Evolutionary conservation across 75 land plant species (phyloP).

Genomic region (Picea sitchensis): DNA sequence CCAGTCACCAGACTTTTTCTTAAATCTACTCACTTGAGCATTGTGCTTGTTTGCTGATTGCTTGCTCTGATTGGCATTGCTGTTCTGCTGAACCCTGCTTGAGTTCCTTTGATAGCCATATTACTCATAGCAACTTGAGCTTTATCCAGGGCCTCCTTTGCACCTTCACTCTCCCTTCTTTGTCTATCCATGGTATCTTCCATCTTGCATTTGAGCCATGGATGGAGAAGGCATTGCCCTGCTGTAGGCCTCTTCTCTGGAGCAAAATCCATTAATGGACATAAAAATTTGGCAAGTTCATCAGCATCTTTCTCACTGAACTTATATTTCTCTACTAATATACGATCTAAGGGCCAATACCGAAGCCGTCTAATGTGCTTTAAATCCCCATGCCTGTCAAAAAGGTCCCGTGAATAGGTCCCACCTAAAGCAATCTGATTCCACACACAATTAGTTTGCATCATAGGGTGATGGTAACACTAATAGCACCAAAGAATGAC

Average conservation of each 20-base stretch:
- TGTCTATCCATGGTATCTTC: neutral
- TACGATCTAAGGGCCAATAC: conserved; percentile 63
- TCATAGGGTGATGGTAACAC: conserved; percentile 6
- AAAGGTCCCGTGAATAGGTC: conserved; percentile 66
- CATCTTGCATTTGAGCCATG: conserved; percentile 50
- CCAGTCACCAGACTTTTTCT: neutral
- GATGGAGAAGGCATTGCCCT: conserved; percentile 76
- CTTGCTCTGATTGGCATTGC: neutral
- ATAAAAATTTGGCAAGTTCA: conserved; percentile 70
- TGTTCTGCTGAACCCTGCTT: conserved; percentile 5
- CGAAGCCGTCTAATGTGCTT: conserved; percentile 78
- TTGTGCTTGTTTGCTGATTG: neutral
- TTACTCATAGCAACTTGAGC: conserved; percentile 33
- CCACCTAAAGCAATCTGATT: conserved; percentile 76
- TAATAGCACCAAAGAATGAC: neutral
- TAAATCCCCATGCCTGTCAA: conserved; percentile 83
- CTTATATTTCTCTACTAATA: conserved; percentile 67
- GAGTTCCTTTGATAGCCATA: conserved; percentile 14
- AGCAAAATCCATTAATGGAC: conserved; percentile 78
- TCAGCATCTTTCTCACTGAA: conserved; percentile 65
- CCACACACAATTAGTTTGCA: conserved; percentile 4
- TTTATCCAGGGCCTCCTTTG: conserved; percentile 21
- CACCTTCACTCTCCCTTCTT: conserved; percentile 13
- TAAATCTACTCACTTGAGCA: conserved; percentile 1
- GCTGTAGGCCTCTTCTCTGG: conserved; percentile 94